A percentile compares a stretch with the other conserved stretches of the same genome.
Evolutionary conservation across 83 land plant genomes (phyloP).

Genomic region (Diphasiastrum complanatum): DNA sequence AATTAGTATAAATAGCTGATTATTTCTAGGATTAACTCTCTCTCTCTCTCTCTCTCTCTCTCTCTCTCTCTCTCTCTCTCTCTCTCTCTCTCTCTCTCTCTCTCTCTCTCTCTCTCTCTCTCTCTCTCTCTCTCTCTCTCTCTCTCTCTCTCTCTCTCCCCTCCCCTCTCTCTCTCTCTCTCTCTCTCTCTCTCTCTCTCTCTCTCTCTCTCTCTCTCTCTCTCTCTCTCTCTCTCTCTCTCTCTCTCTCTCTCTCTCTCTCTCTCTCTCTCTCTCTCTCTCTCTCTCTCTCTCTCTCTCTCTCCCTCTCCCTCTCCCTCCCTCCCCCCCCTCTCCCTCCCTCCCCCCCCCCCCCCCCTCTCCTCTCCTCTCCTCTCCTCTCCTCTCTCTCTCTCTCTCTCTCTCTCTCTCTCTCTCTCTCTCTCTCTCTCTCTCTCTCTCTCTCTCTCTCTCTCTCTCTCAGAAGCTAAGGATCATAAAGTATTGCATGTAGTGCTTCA

Average conservation of each 20-base stretch:
- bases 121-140: slow-evolving; percentile 13
- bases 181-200: slow-evolving; percentile 13
- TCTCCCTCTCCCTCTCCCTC: background rate
- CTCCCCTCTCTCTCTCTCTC: slow-evolving; percentile 8
- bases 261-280: slow-evolving; percentile 13
- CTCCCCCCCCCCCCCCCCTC: slow-evolving; percentile 73
- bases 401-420: slow-evolving; percentile 3
- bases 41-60: no score
- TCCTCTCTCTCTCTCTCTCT: slow-evolving; percentile 1
- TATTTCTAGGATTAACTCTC: no score
- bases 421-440: background rate
- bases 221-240: slow-evolving; percentile 13
- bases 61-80: no score
- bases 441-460: slow-evolving; percentile 4
- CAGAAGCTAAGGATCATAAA: no score
- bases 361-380: background rate
- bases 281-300: slow-evolving; percentile 7
- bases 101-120: slow-evolving; percentile 13
- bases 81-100: slow-evolving; percentile 7
- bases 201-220: slow-evolving; percentile 13
- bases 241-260: slow-evolving; percentile 13
- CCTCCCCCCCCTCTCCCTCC: slow-evolving; percentile 64
- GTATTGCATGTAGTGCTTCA: no score
- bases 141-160: slow-evolving; percentile 12
- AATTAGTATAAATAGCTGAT: no score